Evolutionary conservation across 805 yeast species (phyloP), one percentile per base, ranked within the genome.

Genomic region (Candida adriatica): DNA sequence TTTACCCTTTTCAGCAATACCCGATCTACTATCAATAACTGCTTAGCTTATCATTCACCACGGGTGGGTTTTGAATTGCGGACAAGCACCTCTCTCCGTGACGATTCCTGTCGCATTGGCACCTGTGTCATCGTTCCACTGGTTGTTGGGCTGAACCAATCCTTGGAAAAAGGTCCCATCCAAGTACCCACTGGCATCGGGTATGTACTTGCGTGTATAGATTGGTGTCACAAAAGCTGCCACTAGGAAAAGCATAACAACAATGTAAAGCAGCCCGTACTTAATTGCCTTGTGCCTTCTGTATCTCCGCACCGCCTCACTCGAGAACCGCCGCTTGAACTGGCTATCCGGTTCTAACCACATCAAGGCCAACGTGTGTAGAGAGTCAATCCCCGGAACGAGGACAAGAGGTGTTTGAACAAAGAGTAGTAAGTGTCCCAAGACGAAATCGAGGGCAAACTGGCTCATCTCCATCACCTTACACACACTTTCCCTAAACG

Each of bases 61-160:
- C 5, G 50, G 37, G 16, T 51, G 58, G 1, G 66, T 59, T 25
- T 45, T 56, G 30, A 59, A 51, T 1, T 38, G 42, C 2, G 59
- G 59, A 33, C 37, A 30, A 6, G 58, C 43, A 0, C 66, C 64
- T 9, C 62, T 61, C 1, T 61, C 58, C 6, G 63, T 56, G 11
- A 59, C 41, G 11, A 75, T 60, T 8, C 59, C 54, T 1, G 82
- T 79, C 0, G 80, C 81, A 28, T 53, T 53, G 0, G 47, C 59
- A 0, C 85, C 86, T 0, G 86, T 79, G 47, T 79, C 86, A 45
- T 79, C 77, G 41, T 77, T 75, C 27, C 69, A 61, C 46, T 77
- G 83, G 24, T 56, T 48, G 23, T 59, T 66, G 2, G 87, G 86
- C 49, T 79, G 87, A 6, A 77, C 48, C 24, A 75, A 43, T 3